These are phyloP conservation scores for Salix koriyanagi DNA, from an alignment of 345 rosid genomes.

Conservation along the genomic window DNA sequence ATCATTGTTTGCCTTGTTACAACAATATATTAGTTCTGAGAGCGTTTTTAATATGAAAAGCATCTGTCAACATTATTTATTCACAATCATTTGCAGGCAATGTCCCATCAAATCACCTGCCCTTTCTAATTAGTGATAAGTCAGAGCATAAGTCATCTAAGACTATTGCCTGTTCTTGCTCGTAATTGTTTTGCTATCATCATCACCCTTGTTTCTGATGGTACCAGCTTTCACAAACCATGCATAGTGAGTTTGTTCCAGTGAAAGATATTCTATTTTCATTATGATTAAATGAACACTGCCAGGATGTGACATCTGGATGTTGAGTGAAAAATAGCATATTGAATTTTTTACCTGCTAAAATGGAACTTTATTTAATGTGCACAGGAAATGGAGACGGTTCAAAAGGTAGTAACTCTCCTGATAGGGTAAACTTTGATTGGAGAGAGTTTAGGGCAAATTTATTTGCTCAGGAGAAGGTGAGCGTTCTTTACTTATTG, in stretches of 20 bases:
- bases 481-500: conserved; percentile 20
- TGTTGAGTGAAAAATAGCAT: not conserved
- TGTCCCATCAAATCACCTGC: too few relatives aligned
- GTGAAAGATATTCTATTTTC: not conserved
- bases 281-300: not conserved
- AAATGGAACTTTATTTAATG: not conserved
- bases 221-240: not conserved
- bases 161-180: too few relatives aligned
- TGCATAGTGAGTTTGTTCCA: not conserved
- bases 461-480: conserved; percentile 73
- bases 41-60: too few relatives aligned
- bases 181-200: too few relatives aligned
- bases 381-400: conserved; percentile 53
- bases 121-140: too few relatives aligned
- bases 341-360: not conserved
- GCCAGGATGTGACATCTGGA: not conserved
- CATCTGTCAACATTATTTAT: too few relatives aligned
- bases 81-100: too few relatives aligned
- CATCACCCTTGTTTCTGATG: not conserved
- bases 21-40: too few relatives aligned
- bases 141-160: too few relatives aligned
- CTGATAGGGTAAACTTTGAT: conserved; percentile 44
- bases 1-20: not conserved
- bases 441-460: conserved; percentile 96
- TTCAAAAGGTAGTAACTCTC: conserved; percentile 47